A percentile compares a stretch with the other conserved stretches of the same genome.
Conservation (phyloP, 352 stramenopile genomes). For the Pythium vanterpoolii region DNA sequence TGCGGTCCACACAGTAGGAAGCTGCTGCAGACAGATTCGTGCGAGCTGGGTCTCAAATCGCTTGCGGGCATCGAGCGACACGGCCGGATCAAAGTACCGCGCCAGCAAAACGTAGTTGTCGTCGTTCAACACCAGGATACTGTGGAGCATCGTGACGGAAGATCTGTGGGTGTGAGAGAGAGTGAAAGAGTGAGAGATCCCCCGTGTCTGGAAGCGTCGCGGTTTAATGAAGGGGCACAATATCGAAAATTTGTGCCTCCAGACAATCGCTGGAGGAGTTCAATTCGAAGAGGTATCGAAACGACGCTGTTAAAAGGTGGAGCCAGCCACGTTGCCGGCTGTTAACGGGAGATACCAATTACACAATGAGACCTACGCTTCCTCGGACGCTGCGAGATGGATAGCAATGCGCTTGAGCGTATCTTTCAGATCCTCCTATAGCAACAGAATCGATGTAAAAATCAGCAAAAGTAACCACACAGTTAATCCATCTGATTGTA, state of each 20-base stretch:
- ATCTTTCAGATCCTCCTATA: conserved; percentile 50
- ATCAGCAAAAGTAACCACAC: not conserved
- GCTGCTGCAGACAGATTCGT: conserved; percentile 36
- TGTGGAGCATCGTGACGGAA: conserved; percentile 49
- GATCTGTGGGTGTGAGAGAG: not conserved
- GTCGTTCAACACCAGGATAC: conserved; percentile 58
- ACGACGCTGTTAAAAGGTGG: not conserved
- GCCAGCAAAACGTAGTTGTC: conserved; percentile 64
- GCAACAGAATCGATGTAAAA: no score
- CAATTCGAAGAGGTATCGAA: not conserved
- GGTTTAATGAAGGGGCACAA: not conserved
- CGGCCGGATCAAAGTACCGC: conserved; percentile 53
- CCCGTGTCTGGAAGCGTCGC: not conserved
- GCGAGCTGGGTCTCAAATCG: conserved; percentile 51
- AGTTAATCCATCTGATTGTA: not conserved
- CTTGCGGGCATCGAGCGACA: conserved; percentile 41
- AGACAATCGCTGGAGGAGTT: not conserved
- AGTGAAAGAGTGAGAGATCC: not conserved
- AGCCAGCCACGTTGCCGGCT: not conserved
- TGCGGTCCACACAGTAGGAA: conserved; percentile 29
- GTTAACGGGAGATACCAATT: not conserved
- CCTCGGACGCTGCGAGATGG: conserved; percentile 21
- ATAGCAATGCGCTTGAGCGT: conserved; percentile 43
- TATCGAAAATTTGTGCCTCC: not conserved
- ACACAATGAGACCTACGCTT: not conserved